Percentiles rank a stretch among this genome's conserved stretches.
Evolutionary conservation across 352 stramenopile genomes (phyloP).

Genomic region (Globisporangium echinulatum): DNA sequence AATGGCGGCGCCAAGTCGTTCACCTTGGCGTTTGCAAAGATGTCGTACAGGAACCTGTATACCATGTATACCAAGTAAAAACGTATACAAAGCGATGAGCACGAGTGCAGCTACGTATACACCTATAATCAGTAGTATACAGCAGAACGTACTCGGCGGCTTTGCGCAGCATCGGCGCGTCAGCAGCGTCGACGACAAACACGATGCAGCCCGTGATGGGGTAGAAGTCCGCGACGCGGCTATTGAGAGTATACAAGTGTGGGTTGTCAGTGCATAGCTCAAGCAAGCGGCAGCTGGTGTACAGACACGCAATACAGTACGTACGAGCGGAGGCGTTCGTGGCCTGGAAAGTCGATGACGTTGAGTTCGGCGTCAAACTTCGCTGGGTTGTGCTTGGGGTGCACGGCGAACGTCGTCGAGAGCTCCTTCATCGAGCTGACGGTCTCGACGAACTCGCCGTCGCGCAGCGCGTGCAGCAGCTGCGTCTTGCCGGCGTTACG

Average conservation of each 20-base stretch:
- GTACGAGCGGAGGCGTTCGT: slow-evolving; percentile 74
- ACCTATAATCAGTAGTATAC: background rate
- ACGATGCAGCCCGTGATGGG: slow-evolving; percentile 59
- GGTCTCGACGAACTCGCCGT: slow-evolving; percentile 60
- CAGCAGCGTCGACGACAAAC: slow-evolving; percentile 71
- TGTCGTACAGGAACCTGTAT: slow-evolving; percentile 73
- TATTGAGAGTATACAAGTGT: slow-evolving; percentile 7
- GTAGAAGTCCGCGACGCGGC: slow-evolving; percentile 69
- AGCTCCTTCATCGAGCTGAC: slow-evolving; percentile 84
- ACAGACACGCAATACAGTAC: slow-evolving; percentile 4
- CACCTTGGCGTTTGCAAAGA: slow-evolving; percentile 81
- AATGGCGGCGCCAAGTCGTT: slow-evolving; percentile 67
- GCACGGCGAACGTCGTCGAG: slow-evolving; percentile 58
- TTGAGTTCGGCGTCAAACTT: slow-evolving; percentile 67
- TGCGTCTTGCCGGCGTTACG: slow-evolving; percentile 72
- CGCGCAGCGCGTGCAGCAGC: slow-evolving; percentile 73
- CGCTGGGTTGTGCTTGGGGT: slow-evolving; percentile 57
- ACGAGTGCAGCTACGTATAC: background rate
- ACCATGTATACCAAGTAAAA: no score
- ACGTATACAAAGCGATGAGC: background rate
- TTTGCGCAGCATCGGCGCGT: slow-evolving; percentile 60
- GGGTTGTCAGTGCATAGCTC: background rate
- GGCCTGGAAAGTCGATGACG: slow-evolving; percentile 76
- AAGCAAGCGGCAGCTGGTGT: background rate
- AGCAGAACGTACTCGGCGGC: slow-evolving; percentile 54